Base-by-base conservation (phyloP, 2,329 filamentous ascomycete species). In the Colletotrichum higginsianum region DNA sequence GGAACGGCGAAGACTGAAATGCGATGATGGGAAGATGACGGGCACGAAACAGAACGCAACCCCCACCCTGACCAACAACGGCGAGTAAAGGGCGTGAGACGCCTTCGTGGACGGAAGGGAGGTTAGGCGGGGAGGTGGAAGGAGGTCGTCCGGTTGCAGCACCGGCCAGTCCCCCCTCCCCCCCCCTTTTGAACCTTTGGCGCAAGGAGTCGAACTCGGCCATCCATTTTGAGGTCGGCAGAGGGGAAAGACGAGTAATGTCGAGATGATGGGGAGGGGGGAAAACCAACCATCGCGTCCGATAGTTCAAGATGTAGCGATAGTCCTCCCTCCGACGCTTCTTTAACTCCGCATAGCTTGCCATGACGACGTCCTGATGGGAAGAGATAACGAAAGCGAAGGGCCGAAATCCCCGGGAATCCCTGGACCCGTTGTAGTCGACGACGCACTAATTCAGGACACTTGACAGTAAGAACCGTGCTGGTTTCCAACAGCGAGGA, bases 221-320 rank as follows among this genome's bases (percentile, higher is more conserved):
- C 50, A 30, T 42, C 66, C 61, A 49, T 21, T 40, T 68, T 16
- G 35, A 58, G 38, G 44, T 52, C 49, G 65, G 21, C 46, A 52
- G 44, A 18, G 46, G 35, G 38, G 30, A 50, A 26, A 40, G 21
- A 49, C 30, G 42, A 63, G 50, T 44, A 23, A 44, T 46, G 21
- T 23, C 8, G 47, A 38, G 11, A 61, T 21, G 38, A 30, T 13
- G 23, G 35, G 30, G 8, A 15, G 26, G 58, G 38, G 47, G 18
- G 23, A 16, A 16, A 47, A 74, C 84, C 78, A 77, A 95, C 95
- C 95, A 98, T 90, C 95, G 84, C 72, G 95, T 97, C 67, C 94
- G 88, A 80, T 97, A 97, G 75, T 96, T 93, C 38, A 96, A 87
- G 52, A 91, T 85, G 80, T 92, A 97, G 58, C 87, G 86, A 82